Conservation (phyloP, 2,329 filamentous ascomycete species). For the Cercospora janseana region DNA sequence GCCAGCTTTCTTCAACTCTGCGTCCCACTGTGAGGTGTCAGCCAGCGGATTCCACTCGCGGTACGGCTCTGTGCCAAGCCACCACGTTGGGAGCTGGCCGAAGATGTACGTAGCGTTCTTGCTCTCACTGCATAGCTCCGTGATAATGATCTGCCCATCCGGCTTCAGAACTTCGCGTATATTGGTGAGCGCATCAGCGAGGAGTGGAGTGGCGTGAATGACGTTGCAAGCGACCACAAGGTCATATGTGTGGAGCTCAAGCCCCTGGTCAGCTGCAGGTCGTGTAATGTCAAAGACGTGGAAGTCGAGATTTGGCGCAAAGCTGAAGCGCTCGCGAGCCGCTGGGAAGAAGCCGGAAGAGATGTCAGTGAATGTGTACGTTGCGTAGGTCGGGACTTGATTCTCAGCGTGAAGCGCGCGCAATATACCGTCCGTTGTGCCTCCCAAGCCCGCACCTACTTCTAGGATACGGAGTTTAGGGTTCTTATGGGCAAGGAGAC, state of each 20-base stretch:
- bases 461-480: too few species aligned
- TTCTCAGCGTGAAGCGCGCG: too few species aligned
- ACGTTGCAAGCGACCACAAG: slow-evolving; percentile 31
- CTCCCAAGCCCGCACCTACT: too few species aligned
- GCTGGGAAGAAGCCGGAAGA: slow-evolving; percentile 43
- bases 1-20: slow-evolving; percentile 26
- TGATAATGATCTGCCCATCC: slow-evolving; percentile 25
- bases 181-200: slow-evolving; percentile 25
- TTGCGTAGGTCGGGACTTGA: too few species aligned
- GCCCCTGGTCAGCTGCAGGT: slow-evolving; percentile 37
- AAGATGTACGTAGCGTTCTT: too few species aligned
- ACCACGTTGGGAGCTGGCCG: slow-evolving; percentile 14
- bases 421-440: too few species aligned
- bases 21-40: slow-evolving; percentile 35
- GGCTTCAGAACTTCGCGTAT: slow-evolving; percentile 29
- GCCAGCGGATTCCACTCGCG: slow-evolving; percentile 27
- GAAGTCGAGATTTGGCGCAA: slow-evolving; percentile 35
- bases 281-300: slow-evolving; percentile 34
- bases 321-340: slow-evolving; percentile 35
- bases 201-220: slow-evolving; percentile 26
- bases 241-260: slow-evolving; percentile 38
- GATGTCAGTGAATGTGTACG: slow-evolving; percentile 50
- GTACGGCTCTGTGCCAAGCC: slow-evolving; percentile 30
- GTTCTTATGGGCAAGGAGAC: too few species aligned
- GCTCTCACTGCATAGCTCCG: too few species aligned